phyloP scores from a whole-genome alignment of 164 flowering plant genomes.

The Tetracentron sinense region DNA sequence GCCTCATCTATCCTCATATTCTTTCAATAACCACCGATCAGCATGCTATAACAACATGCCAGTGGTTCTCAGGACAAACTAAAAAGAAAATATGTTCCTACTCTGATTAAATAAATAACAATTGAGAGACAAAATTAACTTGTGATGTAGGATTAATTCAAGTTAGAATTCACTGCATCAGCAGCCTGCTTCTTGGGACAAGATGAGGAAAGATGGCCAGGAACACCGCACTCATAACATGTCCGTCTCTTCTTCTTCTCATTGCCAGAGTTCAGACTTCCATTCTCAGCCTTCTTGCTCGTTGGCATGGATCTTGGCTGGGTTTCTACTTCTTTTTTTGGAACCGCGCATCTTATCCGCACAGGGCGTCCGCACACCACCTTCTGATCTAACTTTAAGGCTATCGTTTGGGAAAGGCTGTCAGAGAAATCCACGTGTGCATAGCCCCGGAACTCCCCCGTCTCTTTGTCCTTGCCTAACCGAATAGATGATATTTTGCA shows the following conservation, averaged over 20 bases:
- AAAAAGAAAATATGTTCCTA: background rate
- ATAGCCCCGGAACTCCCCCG: constrained; percentile 80
- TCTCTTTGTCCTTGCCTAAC: constrained; percentile 77
- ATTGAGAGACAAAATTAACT: background rate
- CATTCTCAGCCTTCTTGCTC: constrained; percentile 11
- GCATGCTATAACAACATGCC: too few species aligned
- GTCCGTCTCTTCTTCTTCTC: constrained; percentile 61
- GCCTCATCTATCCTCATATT: too few species aligned
- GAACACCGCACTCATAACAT: constrained; percentile 74
- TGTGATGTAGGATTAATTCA: background rate
- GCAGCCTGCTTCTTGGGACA: constrained; percentile 59
- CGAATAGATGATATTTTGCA: constrained; percentile 71
- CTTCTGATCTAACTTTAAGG: constrained; percentile 74
- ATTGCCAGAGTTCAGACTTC: constrained; percentile 14
- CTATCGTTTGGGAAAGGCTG: constrained; percentile 42
- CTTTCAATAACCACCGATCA: too few species aligned
- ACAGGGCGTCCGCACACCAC: constrained; percentile 71
- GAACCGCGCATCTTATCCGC: constrained; percentile 82
- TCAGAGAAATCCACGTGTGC: constrained; percentile 94
- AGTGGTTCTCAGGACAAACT: background rate
- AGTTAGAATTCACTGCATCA: constrained; percentile 10
- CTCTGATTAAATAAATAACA: background rate
- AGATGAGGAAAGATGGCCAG: constrained; percentile 71
- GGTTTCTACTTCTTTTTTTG: constrained; percentile 34
- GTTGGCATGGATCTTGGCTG: constrained; percentile 10